A percentile compares a stretch with the other conserved stretches of the same genome.
phyloP scores from a whole-genome alignment of 2,329 filamentous ascomycete species.

The Ophiocordyceps camponoti-floridani region DNA sequence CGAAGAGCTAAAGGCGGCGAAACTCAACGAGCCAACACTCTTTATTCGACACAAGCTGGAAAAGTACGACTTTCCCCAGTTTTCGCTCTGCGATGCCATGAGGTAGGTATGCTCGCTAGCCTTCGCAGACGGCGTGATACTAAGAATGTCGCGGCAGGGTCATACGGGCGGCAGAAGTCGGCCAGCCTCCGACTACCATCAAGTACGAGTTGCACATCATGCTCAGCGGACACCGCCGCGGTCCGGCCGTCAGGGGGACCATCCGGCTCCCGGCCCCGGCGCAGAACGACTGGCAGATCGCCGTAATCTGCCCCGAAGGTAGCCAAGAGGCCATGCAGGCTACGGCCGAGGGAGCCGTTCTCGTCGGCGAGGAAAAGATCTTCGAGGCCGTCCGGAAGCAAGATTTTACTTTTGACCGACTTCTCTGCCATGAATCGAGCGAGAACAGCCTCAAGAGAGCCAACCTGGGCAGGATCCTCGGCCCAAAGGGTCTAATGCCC shows the following conservation, averaged over 20 bases:
- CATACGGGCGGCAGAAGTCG: slow-evolving; percentile 82
- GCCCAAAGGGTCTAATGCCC: slow-evolving; percentile 86
- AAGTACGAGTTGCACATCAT: slow-evolving; percentile 87
- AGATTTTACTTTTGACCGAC: slow-evolving; percentile 71
- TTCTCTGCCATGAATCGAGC: slow-evolving; percentile 69
- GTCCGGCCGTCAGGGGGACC: slow-evolving; percentile 72
- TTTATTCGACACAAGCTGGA: slow-evolving; percentile 49
- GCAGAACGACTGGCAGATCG: slow-evolving; percentile 74
- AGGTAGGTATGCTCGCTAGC: slow-evolving; percentile 32
- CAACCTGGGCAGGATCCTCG: slow-evolving; percentile 61
- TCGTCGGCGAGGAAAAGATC: slow-evolving; percentile 72
- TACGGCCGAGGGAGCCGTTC: slow-evolving; percentile 55
- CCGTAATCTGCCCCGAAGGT: slow-evolving; percentile 75
- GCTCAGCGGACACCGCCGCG: slow-evolving; percentile 68
- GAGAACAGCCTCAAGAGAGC: slow-evolving; percentile 67
- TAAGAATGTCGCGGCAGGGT: slow-evolving; percentile 39
- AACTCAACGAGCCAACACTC: slow-evolving; percentile 39
- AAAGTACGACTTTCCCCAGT: slow-evolving; percentile 45
- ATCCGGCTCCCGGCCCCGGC: slow-evolving; percentile 80
- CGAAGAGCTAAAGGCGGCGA: slow-evolving; percentile 32
- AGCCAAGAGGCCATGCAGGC: slow-evolving; percentile 60
- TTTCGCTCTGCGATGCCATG: slow-evolving; percentile 81
- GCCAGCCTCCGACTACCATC: slow-evolving; percentile 48
- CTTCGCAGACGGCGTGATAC: not conserved
- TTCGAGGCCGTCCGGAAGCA: slow-evolving; percentile 62